Conservation (phyloP, 352 stramenopile species). For the Globisporangium splendens region DNA sequence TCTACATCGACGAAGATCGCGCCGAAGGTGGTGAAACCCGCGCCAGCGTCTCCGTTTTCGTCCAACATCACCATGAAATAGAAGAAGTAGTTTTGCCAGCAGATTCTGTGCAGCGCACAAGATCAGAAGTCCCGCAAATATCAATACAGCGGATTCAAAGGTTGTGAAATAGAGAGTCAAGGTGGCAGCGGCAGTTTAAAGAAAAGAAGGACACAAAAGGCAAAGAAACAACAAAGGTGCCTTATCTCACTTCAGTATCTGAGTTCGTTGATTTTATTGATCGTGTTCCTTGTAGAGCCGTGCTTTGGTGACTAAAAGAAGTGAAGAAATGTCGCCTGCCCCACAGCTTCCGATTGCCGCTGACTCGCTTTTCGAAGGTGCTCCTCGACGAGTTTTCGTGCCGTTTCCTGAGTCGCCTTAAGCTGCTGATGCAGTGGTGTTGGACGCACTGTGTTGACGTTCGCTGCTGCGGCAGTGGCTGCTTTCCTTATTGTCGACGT, state of each 20-base stretch:
- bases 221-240: not conserved
- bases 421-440: constrained; percentile 15
- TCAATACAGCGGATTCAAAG: not conserved
- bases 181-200: not conserved
- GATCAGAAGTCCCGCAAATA: constrained; percentile 1
- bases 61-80: constrained; percentile 5
- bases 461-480: not conserved
- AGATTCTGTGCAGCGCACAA: not conserved
- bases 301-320: constrained; percentile 3
- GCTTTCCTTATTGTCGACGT: not conserved
- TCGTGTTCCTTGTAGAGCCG: too few relatives aligned
- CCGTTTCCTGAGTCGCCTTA: constrained; percentile 14
- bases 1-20: constrained; percentile 11
- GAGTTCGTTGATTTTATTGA: too few relatives aligned
- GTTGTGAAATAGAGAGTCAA: not conserved
- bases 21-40: constrained; percentile 16
- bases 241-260: too few relatives aligned
- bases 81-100: not conserved
- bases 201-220: not conserved
- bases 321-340: constrained; percentile 5
- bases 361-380: constrained; percentile 18
- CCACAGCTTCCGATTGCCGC: constrained; percentile 3
- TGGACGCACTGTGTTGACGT: not conserved
- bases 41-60: constrained; percentile 5
- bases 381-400: constrained; percentile 17